Base-by-base conservation (phyloP, 177 flowering plant species). In the Vitis hybrid region DNA sequence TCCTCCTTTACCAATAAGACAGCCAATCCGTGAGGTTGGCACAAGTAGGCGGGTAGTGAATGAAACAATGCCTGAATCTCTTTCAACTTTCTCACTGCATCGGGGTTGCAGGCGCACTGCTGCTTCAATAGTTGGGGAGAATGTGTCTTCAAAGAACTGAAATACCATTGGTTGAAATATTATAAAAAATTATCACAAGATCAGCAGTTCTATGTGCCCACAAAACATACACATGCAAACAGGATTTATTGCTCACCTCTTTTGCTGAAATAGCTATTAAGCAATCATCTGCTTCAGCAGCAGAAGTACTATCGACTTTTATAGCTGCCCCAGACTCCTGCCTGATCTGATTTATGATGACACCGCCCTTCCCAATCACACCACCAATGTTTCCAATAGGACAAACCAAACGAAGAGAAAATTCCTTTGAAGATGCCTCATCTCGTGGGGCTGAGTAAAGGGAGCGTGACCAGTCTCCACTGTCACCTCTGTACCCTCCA, bases 1-100 rank as follows among this genome's bases (percentile, higher is more conserved):
- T 63, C 99, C 99, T 62, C 97, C 97, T 88, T 91, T 96, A 44
- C 99, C 99, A 78, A 94, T 88, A 54, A 96, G 91, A 76, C 97
- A 92, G 58, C 98, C 99, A 81, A 96, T 91, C 50, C 92, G 86
- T 38, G 98, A 86, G 9, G 92, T 75, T 38, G 97, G 95, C 67
- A 96, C 99, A 62, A 96, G 94, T 52, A 96, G 67, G 56, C 98
- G 91, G n/a, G 95, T 94, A 0, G 95, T 92, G 75, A 78, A 89
- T 56, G 90, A 80, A 60, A 86, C 63, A 20, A 92, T 82, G 63
- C 97, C 97, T 38, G 97, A 90, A 67, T 94, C 97, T 75, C 95
- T 88, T 77, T 92, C 97, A 71, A 79, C 77, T 80, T 87, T 92
- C 73, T 96, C 99, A 75, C 99, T 91, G 79, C 99, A 96, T 64